These are phyloP conservation scores for Tubosaeta brunneosetosa DNA, from an alignment of 768 basidiomycete genomes.

Conservation along the genomic window DNA sequence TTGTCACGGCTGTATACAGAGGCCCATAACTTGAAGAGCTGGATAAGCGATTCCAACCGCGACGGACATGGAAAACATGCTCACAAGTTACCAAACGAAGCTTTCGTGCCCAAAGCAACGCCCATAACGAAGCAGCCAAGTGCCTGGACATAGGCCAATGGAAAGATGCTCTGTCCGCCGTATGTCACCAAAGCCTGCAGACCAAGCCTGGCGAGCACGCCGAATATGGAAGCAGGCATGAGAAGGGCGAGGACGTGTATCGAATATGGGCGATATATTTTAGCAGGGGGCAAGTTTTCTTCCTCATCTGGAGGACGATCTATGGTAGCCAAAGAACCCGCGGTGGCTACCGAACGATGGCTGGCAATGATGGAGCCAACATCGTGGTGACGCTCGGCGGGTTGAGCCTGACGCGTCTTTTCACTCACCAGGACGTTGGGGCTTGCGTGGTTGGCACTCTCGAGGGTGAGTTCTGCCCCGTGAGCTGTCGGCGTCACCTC, in stretches of 20 bases:
- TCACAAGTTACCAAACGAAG: constrained; percentile 71
- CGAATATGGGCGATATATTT: constrained; percentile 50
- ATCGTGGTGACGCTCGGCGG: constrained; percentile 18
- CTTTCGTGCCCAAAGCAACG: constrained; percentile 61
- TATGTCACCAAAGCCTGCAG: constrained; percentile 70
- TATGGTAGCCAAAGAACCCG: constrained; percentile 38
- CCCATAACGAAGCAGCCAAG: constrained; percentile 94
- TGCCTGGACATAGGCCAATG: constrained; percentile 80
- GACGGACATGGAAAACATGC: constrained; percentile 25
- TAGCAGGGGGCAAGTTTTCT: constrained; percentile 31
- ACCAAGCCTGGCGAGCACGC: constrained; percentile 79
- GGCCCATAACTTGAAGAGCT: constrained; percentile 67
- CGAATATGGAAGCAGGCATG: constrained; percentile 78
- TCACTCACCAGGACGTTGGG: background rate
- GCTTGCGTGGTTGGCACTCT: background rate
- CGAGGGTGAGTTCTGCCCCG: background rate
- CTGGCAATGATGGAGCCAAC: constrained; percentile 34
- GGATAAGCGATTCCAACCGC: constrained; percentile 6
- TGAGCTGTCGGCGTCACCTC: background rate
- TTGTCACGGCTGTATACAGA: constrained; percentile 82
- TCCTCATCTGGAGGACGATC: constrained; percentile 37
- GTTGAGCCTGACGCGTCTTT: background rate
- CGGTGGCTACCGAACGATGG: constrained; percentile 30
- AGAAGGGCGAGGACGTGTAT: constrained; percentile 65
- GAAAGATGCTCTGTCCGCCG: constrained; percentile 70